Evolutionary conservation across 805 yeast genomes (phyloP), one percentile per base, ranked within the genome.

Genomic region (Pichia pseudocactophila): DNA sequence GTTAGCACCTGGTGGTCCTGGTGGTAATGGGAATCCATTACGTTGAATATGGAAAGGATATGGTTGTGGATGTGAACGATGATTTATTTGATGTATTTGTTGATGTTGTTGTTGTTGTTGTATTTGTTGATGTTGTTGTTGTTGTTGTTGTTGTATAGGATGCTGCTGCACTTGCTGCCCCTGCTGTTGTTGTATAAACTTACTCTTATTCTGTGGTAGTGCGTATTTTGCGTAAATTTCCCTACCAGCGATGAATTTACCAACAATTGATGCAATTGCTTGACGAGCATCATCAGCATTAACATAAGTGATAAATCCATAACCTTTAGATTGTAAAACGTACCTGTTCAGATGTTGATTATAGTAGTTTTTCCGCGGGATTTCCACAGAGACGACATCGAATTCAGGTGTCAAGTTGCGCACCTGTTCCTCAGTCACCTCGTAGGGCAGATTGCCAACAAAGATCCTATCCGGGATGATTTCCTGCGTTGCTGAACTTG

Each of bases 261-360:
- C 63, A 16, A 53, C 51, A 30, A 58, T 53, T 17, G 53, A 49
- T n/a, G 45, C 51, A 25, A 59, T 75, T n/a, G 95, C 96, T 57
- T 69, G 65, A 54, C 72, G 63, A 55, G 86, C 95, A 36, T 70
- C 69, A 39, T 74, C 82, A 50, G 78, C 76, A 45, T 70, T 64
- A 39, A 74, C 68, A 50, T 80, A 77, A 49, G 73, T 73, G 49
- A 78, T 74, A 56, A 81, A 76, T 1, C 71, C 77, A 48, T 51
- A 56, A 36, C 66, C 66, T 43, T 55, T 55, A 6, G 61, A 55
- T 34, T 54, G 55, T 34, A 50, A 46, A 30, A 57, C 49, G 10
- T 41, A 47, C 25, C 53, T 47, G 30, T 54, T 54, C 35, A 50
- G 38, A 17, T 44, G 50, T 46, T 53, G 53, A 41, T 55, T 49